Conservation (phyloP, 345 rosid species). For the Citrus medica region DNA sequence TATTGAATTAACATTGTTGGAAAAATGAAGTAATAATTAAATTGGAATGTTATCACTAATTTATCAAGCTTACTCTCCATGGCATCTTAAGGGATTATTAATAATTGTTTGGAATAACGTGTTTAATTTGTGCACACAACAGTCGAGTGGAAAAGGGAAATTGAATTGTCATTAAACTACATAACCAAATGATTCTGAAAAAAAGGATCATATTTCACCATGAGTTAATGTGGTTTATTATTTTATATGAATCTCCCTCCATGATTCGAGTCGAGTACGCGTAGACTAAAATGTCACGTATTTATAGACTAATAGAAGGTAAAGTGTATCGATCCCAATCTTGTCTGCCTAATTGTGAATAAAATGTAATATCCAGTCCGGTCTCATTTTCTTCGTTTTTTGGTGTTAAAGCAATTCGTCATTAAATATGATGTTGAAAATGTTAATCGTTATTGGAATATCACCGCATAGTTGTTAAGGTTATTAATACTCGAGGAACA, state of each 20-base stretch:
- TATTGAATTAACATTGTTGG: no score
- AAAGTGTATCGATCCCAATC: background rate
- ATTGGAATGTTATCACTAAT: no score
- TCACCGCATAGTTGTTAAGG: background rate
- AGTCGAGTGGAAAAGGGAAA: no score
- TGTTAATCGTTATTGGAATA: background rate
- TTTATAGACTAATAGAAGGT: no score
- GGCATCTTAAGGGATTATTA: no score
- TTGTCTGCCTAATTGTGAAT: background rate
- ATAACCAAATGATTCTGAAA: no score
- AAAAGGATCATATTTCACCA: background rate
- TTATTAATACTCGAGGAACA: background rate
- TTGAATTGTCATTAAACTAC: no score
- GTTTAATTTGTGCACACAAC: no score
- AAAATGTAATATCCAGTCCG: background rate
- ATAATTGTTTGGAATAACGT: no score
- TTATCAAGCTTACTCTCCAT: no score
- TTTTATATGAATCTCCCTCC: background rate
- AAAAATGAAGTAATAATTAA: no score
- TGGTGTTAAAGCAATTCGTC: background rate
- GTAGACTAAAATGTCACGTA: background rate
- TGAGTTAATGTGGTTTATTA: background rate
- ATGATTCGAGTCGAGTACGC: background rate
- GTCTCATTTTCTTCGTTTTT: background rate
- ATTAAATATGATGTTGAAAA: background rate